Conservation (phyloP, 2,329 filamentous ascomycete genomes). For the Exophiala calicioides region DNA sequence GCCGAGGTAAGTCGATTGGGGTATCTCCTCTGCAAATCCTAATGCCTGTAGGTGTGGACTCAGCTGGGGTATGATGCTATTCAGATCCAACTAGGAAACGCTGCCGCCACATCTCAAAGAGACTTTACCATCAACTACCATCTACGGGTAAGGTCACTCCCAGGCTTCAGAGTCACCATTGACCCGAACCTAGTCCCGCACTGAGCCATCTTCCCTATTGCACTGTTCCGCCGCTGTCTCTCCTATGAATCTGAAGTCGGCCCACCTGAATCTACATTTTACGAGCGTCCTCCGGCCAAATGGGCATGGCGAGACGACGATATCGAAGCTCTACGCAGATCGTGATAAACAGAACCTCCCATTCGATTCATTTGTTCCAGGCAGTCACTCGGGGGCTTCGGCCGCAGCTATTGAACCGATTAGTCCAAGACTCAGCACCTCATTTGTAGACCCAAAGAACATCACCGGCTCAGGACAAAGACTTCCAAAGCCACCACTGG, state of each 20-base stretch:
- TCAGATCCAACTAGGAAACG: background rate
- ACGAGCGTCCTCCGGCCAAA: background rate
- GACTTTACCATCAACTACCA: constrained; percentile 11
- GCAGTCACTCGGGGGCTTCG: no score
- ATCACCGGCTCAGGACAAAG: no score
- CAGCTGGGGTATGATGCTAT: constrained; percentile 23
- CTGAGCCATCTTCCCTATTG: constrained; percentile 4
- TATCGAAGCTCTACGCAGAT: background rate
- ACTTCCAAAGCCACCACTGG: background rate
- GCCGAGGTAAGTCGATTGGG: constrained; percentile 21
- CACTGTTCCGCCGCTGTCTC: constrained; percentile 8
- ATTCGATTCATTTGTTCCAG: background rate
- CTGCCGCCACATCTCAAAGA: background rate
- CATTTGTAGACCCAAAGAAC: no score
- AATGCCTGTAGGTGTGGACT: constrained; percentile 19
- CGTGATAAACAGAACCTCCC: background rate
- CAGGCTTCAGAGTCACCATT: background rate
- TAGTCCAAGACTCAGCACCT: background rate
- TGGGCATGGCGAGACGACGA: background rate
- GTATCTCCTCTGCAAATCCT: constrained; percentile 3
- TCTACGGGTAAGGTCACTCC: constrained; percentile 13
- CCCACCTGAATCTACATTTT: constrained; percentile 7
- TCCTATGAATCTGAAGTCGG: constrained; percentile 1
- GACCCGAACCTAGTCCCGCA: constrained; percentile 8
- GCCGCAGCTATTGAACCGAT: no score